A percentile compares a stretch with the other conserved stretches of the same genome.
Conservation (phyloP, 768 basidiomycete species). For the Panus rudis region DNA sequence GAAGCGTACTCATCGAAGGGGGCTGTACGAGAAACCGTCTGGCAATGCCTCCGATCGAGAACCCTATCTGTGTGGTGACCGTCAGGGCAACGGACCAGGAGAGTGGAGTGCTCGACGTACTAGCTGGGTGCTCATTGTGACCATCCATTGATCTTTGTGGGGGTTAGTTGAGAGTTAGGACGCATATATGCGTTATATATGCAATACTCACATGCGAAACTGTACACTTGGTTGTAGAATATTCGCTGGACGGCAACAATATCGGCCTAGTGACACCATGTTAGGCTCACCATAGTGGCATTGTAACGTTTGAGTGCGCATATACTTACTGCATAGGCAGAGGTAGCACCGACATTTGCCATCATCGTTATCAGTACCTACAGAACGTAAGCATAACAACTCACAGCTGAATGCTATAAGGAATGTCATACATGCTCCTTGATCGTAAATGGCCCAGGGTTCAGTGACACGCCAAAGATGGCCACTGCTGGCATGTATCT, state of each 20-base stretch:
- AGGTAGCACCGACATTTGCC: constrained; percentile 51
- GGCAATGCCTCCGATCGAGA: constrained; percentile 72
- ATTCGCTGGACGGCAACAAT: constrained; percentile 39
- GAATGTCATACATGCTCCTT: constrained; percentile 71
- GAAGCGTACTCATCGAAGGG: constrained; percentile 40
- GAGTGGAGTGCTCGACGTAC: too few relatives aligned
- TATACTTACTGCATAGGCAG: constrained; percentile 51
- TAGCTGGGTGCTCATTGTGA: constrained; percentile 43
- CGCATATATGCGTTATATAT: background rate
- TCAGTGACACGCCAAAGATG: constrained; percentile 53
- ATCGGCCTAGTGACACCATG: too few relatives aligned
- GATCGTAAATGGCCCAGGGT: constrained; percentile 69
- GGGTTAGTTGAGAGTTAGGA: background rate
- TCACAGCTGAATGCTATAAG: constrained; percentile 34
- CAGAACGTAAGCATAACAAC: background rate
- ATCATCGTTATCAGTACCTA: constrained; percentile 55
- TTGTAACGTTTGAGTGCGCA: background rate
- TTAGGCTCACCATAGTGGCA: too few relatives aligned
- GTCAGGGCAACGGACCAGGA: too few relatives aligned
- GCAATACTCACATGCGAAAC: constrained; percentile 34
- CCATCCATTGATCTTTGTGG: constrained; percentile 28
- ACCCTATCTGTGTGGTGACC: constrained; percentile 45
- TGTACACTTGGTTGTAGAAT: constrained; percentile 34
- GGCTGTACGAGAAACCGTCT: constrained; percentile 70
- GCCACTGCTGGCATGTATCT: constrained; percentile 42